phyloP scores from a whole-genome alignment of 2,329 filamentous ascomycete species.

The Cordyceps pruinosa region DNA sequence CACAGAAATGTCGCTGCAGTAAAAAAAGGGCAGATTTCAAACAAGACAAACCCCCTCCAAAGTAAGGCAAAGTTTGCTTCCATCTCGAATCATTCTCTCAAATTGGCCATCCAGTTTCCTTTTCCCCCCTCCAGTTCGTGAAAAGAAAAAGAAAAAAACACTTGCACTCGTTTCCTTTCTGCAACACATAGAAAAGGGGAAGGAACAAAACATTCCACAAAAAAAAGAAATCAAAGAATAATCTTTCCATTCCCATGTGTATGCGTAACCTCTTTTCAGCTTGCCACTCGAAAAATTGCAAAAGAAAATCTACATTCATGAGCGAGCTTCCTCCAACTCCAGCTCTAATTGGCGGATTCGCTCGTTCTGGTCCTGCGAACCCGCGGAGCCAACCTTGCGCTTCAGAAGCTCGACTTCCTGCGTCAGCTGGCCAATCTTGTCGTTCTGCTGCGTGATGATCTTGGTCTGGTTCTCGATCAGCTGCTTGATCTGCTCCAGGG shows the following conservation, averaged over 20 bases:
- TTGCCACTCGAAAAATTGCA: too few relatives aligned
- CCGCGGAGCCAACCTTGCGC: constrained; percentile 55
- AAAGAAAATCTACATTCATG: constrained; percentile 31
- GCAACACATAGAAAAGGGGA: neutral
- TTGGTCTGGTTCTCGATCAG: constrained; percentile 70
- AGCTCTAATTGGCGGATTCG: constrained; percentile 61
- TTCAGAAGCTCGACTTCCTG: constrained; percentile 75
- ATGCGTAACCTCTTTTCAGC: neutral
- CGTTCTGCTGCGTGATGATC: constrained; percentile 69
- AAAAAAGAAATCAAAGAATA: neutral
- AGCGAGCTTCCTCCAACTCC: constrained; percentile 58
- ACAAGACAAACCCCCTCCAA: neutral
- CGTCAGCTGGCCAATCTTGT: constrained; percentile 64
- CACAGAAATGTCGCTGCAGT: constrained; percentile 4
- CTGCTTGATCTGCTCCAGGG: constrained; percentile 69
- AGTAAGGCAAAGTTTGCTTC: neutral
- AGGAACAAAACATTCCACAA: constrained; percentile 1
- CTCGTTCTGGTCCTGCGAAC: constrained; percentile 57
- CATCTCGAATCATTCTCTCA: neutral
- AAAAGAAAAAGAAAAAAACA: neutral
- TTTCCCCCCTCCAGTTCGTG: neutral
- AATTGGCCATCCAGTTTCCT: neutral
- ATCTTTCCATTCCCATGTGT: neutral
- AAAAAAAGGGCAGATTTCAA: neutral
- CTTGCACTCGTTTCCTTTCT: neutral